Conservation (phyloP, 306 rosid species). For the Lathyrus oleraceus region DNA sequence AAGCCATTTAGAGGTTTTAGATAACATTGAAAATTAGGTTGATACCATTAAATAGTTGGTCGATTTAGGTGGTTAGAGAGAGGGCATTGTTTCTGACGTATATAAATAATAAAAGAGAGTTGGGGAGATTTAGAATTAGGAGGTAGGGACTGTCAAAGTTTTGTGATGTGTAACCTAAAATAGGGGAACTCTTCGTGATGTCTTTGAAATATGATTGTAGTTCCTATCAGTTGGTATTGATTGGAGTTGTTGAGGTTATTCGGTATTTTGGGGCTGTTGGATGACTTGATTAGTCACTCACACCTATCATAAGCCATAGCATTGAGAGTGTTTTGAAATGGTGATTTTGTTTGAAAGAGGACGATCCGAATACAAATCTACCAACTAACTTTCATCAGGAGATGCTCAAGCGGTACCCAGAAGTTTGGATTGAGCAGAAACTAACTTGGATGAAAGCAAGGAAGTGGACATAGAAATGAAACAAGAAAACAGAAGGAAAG, state of each 20-base stretch:
- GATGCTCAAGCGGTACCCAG: neutral
- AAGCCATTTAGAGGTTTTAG: neutral
- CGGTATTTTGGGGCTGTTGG: neutral
- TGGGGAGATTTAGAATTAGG: neutral
- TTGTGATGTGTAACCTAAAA: neutral
- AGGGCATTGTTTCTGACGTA: neutral
- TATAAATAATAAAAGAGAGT: neutral
- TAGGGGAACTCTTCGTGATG: neutral
- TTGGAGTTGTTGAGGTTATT: too few species aligned
- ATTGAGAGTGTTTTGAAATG: neutral
- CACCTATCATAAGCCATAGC: neutral
- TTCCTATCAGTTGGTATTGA: too few species aligned
- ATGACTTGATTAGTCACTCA: neutral
- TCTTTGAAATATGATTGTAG: neutral
- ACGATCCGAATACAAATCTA: neutral
- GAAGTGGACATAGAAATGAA: too few species aligned
- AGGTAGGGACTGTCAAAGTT: neutral
- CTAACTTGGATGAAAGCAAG: neutral
- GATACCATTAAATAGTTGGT: neutral
- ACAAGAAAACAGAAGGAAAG: too few species aligned
- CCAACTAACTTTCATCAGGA: too few species aligned
- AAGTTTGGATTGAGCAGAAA: neutral
- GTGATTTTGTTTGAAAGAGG: neutral
- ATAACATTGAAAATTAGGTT: neutral
- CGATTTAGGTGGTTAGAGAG: neutral